Evolutionary conservation across 805 yeast genomes (phyloP), one percentile per base, ranked within the genome.

Genomic region (Cyberlindnera maclurae): DNA sequence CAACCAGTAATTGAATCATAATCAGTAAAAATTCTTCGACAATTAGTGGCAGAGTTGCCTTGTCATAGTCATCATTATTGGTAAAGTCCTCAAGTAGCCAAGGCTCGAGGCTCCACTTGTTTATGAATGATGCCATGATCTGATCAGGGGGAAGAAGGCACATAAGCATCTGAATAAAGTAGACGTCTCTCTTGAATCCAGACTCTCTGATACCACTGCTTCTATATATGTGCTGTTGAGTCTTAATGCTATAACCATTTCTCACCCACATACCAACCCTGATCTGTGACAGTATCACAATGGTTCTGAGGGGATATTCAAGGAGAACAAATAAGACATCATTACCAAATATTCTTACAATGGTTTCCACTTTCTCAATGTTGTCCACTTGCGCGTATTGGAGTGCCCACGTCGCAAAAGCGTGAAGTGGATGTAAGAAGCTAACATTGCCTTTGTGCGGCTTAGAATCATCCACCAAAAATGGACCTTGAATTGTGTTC

Each of bases 191-290:
- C 49, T 78, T 67, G 54, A 71, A 89, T 0, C 96, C 95, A 43
- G 77, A 75, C 46, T 89, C 97, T 39, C 97, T 67, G 36, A 89
- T 68, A 4, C 87, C 83, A 11, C 88, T 73, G 42, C 76, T 80
- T 29, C 82, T 73, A 57, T 90, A 90, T 40, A 88, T 77, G 48
- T 79, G 82, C 46, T 83, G 69, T 54, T 90, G 97, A 18, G 79
- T 77, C 30, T 82, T 70, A 5, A 87, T 78, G 30, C 89, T 81
- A 42, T 76, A 72, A 0, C 98, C 98, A 59, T 90, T 90, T 52
- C 97, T 73, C 0, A 90, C 96, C 97, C 97, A 90, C 40, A 82
- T 73, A 0, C 96, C 96, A 0, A 83, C 78, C 43, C 85, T 81
- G 8, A 90, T 83, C 52, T 93, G 97, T 0, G 96, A 77, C 46